Evolutionary conservation across 805 yeast genomes (phyloP), one percentile per base, ranked within the genome.

Genomic region (Spathaspora passalidarum): DNA sequence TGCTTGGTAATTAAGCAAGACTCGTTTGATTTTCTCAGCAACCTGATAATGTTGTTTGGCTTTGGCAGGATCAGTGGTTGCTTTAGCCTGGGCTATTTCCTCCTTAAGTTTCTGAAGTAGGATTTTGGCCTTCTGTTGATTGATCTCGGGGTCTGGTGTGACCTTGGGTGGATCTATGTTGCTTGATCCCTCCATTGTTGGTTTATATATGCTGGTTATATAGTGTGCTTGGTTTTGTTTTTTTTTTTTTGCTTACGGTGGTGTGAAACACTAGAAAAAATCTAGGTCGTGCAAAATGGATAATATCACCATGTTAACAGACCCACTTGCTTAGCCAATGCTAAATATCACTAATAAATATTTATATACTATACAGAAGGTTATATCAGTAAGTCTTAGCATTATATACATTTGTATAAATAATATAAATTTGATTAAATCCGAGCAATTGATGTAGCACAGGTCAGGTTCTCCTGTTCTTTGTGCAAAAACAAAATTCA

Each of bases 41-140:
- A 78, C 80, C 49, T 72, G 72, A 53, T 79, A 64, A 54, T 84
- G 84, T 50, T 80, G 82, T 53, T 79, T 78, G 16, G 88, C 89
- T 47, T 72, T 80, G 0, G 78, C 81, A 0, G 83, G 75, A 20
- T 76, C 79, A 26, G 72, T 72, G 0, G 83, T 76, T 14, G 75
- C 76, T 54, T 78, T 80, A 1, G 89, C 90, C 53, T 78, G 76
- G 18, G 79, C 80, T 25, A 81, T 73, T 53, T 82, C 86, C 25
- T 73, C 66, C 42, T 76, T 78, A 51, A 81, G 79, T 45, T 81
- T 85, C 49, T 75, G 78, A 10, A 83, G 75, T 49, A 86, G 67
- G 57, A 80, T 81, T 32, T 80, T 78, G 16, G 81, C 80, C 52
- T 78, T 69, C 2, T 79, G 81, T 46, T 74, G 78, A 37, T 75